These are phyloP conservation scores for Fusarium chaquense DNA, from an alignment of 2,329 filamentous ascomycete species.

Conservation along the genomic window DNA sequence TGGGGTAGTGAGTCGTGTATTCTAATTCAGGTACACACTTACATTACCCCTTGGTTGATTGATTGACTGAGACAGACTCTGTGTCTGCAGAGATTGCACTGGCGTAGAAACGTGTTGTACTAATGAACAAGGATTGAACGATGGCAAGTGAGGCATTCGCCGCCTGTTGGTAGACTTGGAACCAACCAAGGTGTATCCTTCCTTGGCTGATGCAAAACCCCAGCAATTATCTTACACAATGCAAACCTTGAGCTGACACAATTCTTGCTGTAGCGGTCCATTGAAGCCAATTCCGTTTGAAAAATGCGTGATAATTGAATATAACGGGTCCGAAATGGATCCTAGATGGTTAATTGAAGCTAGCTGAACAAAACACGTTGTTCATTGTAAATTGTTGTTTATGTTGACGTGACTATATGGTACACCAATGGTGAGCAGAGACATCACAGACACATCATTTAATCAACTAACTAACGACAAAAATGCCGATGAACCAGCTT, in stretches of 20 bases:
- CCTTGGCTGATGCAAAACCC: constrained; percentile 40
- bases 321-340: constrained; percentile 18
- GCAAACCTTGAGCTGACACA: constrained; percentile 42
- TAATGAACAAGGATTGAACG: constrained; percentile 18
- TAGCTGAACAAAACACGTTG: constrained; percentile 17
- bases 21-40: constrained; percentile 21
- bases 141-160: constrained; percentile 18
- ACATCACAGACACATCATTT: constrained; percentile 34
- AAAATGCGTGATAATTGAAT: constrained; percentile 39
- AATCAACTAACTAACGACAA: background rate
- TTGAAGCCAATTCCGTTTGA: constrained; percentile 11
- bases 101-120: constrained; percentile 12
- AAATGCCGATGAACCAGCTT: constrained; percentile 2
- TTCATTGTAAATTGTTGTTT: constrained; percentile 27
- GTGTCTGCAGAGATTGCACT: constrained; percentile 25
- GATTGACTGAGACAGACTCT: background rate
- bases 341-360: constrained; percentile 21
- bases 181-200: constrained; percentile 31
- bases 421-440: constrained; percentile 1
- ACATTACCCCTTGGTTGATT: background rate
- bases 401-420: constrained; percentile 17
- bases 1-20: constrained; percentile 42
- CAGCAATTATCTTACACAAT: constrained; percentile 43
- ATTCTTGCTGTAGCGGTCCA: constrained; percentile 26
- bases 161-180: constrained; percentile 15